Conservation (phyloP, 2,329 filamentous ascomycete genomes). For the Sarocladiaceae sp. region DNA sequence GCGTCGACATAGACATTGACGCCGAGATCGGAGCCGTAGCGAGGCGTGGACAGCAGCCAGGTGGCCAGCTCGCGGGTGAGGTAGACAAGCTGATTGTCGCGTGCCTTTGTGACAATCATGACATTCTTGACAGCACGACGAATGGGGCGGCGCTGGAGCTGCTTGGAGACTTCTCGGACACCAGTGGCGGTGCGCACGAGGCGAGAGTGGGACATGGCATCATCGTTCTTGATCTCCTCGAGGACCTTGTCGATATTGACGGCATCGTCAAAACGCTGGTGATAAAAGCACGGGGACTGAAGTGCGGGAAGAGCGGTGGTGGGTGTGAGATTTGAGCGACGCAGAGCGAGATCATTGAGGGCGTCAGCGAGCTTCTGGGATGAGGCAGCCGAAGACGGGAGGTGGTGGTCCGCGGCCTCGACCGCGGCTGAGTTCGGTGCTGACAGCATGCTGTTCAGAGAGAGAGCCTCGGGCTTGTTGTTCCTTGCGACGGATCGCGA, state of each 20-base stretch:
- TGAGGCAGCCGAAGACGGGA: constrained; percentile 36
- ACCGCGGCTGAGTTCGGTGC: constrained; percentile 28
- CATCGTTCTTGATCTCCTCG: constrained; percentile 86
- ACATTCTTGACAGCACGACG: constrained; percentile 88
- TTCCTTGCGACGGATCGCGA: constrained; percentile 63
- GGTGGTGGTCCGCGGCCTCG: neutral
- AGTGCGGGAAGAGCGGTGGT: constrained; percentile 54
- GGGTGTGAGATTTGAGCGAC: constrained; percentile 21
- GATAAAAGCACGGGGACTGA: constrained; percentile 95
- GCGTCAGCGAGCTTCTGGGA: constrained; percentile 62
- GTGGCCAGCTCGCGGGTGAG: constrained; percentile 82
- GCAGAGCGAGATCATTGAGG: constrained; percentile 46
- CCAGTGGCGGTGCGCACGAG: constrained; percentile 93
- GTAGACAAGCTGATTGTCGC: constrained; percentile 88
- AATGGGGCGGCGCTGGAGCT: constrained; percentile 87
- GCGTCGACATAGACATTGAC: constrained; percentile 98
- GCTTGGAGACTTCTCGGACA: constrained; percentile 92
- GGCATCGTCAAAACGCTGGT: constrained; percentile 92
- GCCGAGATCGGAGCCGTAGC: constrained; percentile 85
- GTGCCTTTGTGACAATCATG: constrained; percentile 98
- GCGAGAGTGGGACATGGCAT: constrained; percentile 88
- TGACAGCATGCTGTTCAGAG: constrained; percentile 56
- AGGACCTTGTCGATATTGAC: constrained; percentile 93
- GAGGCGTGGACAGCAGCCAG: constrained; percentile 84
- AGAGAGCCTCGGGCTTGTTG: constrained; percentile 59